These are phyloP conservation scores for Mycena filopes DNA, from an alignment of 768 basidiomycete genomes.

Conservation along the genomic window DNA sequence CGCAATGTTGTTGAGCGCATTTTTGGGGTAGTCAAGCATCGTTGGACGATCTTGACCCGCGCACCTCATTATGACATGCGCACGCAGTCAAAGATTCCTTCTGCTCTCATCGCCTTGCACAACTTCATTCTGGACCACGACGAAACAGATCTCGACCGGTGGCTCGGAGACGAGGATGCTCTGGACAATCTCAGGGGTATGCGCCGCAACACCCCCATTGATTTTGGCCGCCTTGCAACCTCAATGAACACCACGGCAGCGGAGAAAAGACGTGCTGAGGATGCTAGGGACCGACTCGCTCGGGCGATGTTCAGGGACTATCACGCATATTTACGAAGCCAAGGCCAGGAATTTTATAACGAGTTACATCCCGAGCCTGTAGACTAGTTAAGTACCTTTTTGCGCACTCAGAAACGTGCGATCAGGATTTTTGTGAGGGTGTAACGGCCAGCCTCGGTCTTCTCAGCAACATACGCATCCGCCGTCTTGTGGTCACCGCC, in stretches of 20 bases:
- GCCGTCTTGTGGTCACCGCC: neutral
- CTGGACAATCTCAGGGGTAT: slow-evolving; percentile 26
- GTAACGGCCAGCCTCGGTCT: neutral
- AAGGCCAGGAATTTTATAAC: neutral
- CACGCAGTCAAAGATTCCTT: slow-evolving; percentile 37
- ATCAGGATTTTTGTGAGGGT: neutral
- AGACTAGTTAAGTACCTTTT: neutral
- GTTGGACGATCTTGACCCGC: slow-evolving; percentile 37
- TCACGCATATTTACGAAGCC: slow-evolving; percentile 8
- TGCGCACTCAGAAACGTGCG: too few species aligned
- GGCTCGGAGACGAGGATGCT: slow-evolving; percentile 31
- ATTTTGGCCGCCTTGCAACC: neutral
- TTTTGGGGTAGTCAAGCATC: too few species aligned
- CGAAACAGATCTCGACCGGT: slow-evolving; percentile 35
- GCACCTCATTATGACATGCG: slow-evolving; percentile 36
- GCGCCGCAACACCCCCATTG: neutral
- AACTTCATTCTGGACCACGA: slow-evolving; percentile 29
- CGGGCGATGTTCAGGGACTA: slow-evolving; percentile 41
- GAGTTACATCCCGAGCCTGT: neutral
- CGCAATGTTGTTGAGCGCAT: slow-evolving; percentile 39
- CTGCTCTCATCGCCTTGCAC: slow-evolving; percentile 37
- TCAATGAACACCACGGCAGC: neutral
- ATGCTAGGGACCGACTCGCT: slow-evolving; percentile 36
- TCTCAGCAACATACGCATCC: slow-evolving; percentile 11
- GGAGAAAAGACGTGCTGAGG: slow-evolving; percentile 20